These are phyloP conservation scores for Stephania japonica DNA, from an alignment of 164 flowering plant species.

Conservation along the genomic window DNA sequence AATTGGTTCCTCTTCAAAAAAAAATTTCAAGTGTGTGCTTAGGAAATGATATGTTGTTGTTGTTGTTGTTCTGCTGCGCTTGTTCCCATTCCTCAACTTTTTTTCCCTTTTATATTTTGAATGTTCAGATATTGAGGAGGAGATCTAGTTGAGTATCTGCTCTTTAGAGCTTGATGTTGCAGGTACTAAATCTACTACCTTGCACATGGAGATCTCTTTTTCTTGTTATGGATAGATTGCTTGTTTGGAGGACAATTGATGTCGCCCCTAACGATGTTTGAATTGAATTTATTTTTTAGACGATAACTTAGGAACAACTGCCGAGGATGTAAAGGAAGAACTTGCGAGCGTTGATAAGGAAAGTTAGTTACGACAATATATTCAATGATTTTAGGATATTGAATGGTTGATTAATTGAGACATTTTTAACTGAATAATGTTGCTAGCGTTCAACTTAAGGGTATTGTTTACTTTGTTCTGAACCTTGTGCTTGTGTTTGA, in stretches of 20 bases:
- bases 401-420: too few relatives aligned
- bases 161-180: constrained; percentile 65
- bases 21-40: background rate
- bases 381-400: too few relatives aligned
- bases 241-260: background rate
- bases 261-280: background rate
- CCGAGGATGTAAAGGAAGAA: background rate
- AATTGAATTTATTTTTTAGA: constrained; percentile 6
- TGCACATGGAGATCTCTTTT: background rate
- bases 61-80: too few relatives aligned
- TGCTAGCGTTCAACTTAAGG: too few relatives aligned
- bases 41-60: background rate
- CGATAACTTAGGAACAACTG: background rate
- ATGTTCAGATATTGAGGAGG: constrained; percentile 57
- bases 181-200: constrained; percentile 27
- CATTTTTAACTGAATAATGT: too few relatives aligned
- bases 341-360: background rate
- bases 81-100: background rate
- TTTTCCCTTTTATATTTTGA: background rate
- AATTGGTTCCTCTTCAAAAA: too few relatives aligned
- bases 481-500: too few relatives aligned
- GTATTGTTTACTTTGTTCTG: too few relatives aligned
- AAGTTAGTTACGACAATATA: background rate
- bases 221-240: background rate
- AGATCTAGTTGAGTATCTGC: constrained; percentile 34